A percentile compares a stretch with the other conserved stretches of the same genome.
Evolutionary conservation across 139 green algal genomes (phyloP).

Genomic region (Yamagishiella unicocca): DNA sequence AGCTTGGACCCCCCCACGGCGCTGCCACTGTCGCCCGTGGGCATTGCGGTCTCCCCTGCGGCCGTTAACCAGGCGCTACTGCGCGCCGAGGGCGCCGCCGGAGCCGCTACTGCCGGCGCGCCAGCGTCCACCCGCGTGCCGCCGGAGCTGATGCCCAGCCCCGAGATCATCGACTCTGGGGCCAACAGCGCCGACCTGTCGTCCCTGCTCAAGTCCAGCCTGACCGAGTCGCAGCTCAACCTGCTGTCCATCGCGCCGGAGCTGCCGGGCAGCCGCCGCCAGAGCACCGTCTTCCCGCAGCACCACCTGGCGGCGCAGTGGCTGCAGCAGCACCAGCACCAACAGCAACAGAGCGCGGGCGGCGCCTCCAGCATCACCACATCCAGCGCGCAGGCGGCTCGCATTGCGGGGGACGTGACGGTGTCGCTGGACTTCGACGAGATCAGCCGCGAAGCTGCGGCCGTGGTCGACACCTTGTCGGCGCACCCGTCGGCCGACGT

Average conservation of each 20-base stretch:
- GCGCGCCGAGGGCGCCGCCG: neutral
- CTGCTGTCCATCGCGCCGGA: conserved; percentile 28
- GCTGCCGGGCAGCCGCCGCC: conserved; percentile 21
- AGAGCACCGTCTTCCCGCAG: neutral
- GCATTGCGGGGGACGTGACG: neutral
- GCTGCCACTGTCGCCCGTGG: conserved; percentile 20
- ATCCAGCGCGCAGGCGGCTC: neutral
- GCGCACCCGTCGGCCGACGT: neutral
- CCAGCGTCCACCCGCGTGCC: neutral
- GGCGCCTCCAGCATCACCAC: neutral
- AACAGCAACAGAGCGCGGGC: neutral
- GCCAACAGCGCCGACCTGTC: neutral
- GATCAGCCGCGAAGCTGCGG: conserved; percentile 33
- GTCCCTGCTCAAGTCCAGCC: neutral
- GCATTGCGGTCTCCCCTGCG: neutral
- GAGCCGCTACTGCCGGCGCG: neutral
- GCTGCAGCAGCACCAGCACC: neutral
- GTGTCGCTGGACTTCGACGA: conserved; percentile 36
- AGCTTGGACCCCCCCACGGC: too few species aligned
- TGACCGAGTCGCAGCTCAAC: conserved; percentile 16
- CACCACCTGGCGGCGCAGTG: neutral
- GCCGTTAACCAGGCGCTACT: too few species aligned
- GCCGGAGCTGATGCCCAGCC: neutral
- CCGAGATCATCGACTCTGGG: neutral
- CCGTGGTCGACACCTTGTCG: neutral